These are phyloP conservation scores for Saturnispora sekii DNA, from an alignment of 805 yeast genomes.

Conservation along the genomic window DNA sequence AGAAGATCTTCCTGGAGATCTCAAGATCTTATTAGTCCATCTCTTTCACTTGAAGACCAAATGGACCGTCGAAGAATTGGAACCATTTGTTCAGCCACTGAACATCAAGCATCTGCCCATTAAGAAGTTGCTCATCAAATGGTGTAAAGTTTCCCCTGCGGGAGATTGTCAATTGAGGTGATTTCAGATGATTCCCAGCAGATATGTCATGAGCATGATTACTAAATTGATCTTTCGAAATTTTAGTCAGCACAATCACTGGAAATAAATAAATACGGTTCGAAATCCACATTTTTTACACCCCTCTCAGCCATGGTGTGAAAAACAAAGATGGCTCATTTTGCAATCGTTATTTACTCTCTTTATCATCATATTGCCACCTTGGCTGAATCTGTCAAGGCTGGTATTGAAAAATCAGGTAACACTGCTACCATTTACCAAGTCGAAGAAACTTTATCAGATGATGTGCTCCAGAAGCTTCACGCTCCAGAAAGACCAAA, in stretches of 20 bases:
- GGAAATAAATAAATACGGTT: neutral
- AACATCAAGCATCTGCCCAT: constrained; percentile 20
- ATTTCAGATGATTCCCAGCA: no score
- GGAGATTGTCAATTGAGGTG: no score
- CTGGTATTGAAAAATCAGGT: constrained; percentile 66
- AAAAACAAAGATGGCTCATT: constrained; percentile 15
- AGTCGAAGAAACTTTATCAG: constrained; percentile 66
- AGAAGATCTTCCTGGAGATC: constrained; percentile 22
- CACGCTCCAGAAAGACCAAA: constrained; percentile 58
- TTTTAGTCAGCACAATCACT: constrained; percentile 1
- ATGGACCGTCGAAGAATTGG: constrained; percentile 56
- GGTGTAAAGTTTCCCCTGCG: no score
- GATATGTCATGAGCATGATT: no score
- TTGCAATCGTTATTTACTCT: constrained; percentile 53
- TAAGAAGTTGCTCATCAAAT: no score
- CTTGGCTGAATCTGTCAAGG: constrained; percentile 57
- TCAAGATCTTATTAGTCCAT: constrained; percentile 38
- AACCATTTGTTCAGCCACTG: constrained; percentile 53
- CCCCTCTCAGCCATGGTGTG: neutral
- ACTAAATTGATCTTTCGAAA: neutral
- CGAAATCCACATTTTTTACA: neutral
- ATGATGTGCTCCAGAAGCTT: constrained; percentile 44
- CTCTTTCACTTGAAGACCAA: constrained; percentile 44
- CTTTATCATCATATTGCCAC: constrained; percentile 66
- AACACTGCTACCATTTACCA: constrained; percentile 59